Base-by-base conservation (phyloP, 345 rosid genomes). In the Diplotaxis tenuifolia region DNA sequence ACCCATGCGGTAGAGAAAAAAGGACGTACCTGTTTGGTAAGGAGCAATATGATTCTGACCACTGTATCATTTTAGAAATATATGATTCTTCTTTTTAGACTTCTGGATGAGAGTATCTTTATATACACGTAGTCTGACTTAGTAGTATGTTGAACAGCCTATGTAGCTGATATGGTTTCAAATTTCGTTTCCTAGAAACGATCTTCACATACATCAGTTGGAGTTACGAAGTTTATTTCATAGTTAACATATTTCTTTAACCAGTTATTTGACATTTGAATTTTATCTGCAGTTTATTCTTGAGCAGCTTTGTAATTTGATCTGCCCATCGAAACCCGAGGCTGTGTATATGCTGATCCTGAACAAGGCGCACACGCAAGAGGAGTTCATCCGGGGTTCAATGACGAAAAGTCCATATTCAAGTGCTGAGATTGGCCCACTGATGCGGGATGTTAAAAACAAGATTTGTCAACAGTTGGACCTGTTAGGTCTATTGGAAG, bases 331-430 rank as follows among this genome's bases (percentile, higher is more conserved):
- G 71, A 95, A 95, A 72, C 94, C 96, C 20, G 99, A 95, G 80
- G 83, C 96, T 63, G 90, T 88, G n/a, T 85, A 90, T 85, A 73
- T 85, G 73, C 83, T 95, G 89, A 85, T 95, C 77, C 81, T 95
- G 52, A 95, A 90, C 83, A 95, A 95, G 79, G 92, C 94, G 27
- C 98, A 95, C 79, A 95, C 98, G 3, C 99, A 95, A 71, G 99
- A 95, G 73, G 99, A 95, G 82, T 95, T 88, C 75, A 95, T 95
- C 34, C 84, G 98, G 86, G 99, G 99, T 70, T 92, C 99, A 63
- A 95, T 95, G 99, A 92, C 98, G 8, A 95, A 90, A 80, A 92
- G 86, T 84, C 99, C 99, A 42, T 95, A 95, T 86, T 88, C 98
- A 32, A 95, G 98, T 82, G 81, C 96, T 29, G 97, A 95, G 81